These are phyloP conservation scores for Hirsutella minnesotensis DNA, from an alignment of 2,329 filamentous ascomycete genomes.

Conservation along the genomic window DNA sequence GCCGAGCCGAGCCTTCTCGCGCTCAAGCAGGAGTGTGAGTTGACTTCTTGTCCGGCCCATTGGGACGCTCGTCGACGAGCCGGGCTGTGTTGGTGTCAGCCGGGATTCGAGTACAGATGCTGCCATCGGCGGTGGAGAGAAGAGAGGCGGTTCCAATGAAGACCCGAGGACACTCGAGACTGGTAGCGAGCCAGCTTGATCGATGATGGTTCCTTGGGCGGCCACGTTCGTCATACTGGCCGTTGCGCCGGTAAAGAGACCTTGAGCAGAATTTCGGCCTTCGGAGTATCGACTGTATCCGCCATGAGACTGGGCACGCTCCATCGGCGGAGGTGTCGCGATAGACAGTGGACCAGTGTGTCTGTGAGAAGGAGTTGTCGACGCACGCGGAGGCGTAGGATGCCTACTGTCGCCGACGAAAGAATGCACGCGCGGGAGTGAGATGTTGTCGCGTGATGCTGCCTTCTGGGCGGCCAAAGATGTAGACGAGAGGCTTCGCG, in stretches of 20 bases:
- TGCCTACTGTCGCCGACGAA: neutral
- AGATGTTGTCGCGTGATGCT: neutral
- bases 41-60: conserved; percentile 50
- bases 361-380: too few relatives aligned
- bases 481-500: conserved; percentile 2
- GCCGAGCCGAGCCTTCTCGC: conserved; percentile 29
- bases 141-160: conserved; percentile 12
- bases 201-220: conserved; percentile 31
- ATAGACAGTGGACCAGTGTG: neutral
- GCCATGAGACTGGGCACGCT: conserved; percentile 20
- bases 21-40: conserved; percentile 43
- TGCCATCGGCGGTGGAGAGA: conserved; percentile 10
- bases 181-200: conserved; percentile 22
- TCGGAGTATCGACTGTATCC: conserved; percentile 12
- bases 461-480: conserved; percentile 2
- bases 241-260: conserved; percentile 22
- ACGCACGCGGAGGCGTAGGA: neutral
- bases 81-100: conserved; percentile 39
- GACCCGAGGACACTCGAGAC: conserved; percentile 11
- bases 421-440: neutral
- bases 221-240: conserved; percentile 29
- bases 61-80: conserved; percentile 29
- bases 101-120: conserved; percentile 21
- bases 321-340: conserved; percentile 13
- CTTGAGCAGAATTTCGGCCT: conserved; percentile 8